Conservation (phyloP, 2,329 filamentous ascomycete genomes). For the Colletotrichum godetiae region DNA sequence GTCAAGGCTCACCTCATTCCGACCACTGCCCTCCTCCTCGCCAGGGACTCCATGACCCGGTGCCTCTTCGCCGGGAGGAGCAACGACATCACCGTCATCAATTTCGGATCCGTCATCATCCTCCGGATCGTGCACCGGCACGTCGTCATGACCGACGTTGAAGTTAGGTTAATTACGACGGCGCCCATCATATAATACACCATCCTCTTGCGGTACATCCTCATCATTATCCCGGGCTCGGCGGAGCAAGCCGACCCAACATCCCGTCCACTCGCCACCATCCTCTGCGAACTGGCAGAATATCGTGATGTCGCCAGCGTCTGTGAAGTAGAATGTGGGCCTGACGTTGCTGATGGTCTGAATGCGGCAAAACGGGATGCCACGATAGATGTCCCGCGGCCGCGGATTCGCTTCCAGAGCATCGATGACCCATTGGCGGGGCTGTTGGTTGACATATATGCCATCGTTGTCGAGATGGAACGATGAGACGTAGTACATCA, state of each 20-base stretch:
- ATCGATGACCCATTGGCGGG: neutral
- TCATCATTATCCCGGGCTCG: neutral
- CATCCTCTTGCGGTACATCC: no score
- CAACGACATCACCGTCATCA: no score
- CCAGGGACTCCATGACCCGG: no score
- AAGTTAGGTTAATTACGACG: no score
- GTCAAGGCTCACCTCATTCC: neutral
- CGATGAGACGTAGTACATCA: neutral
- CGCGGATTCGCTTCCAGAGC: neutral
- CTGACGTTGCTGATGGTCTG: neutral
- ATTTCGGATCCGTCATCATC: no score
- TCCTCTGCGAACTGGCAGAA: neutral
- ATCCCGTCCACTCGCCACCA: neutral
- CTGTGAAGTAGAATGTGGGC: neutral
- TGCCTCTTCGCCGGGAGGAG: no score
- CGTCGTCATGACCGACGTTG: no score
- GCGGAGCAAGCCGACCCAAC: neutral
- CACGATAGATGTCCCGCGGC: neutral
- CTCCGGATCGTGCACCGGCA: no score
- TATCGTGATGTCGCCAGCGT: neutral
- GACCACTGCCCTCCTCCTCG: neutral
- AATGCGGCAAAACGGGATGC: neutral
- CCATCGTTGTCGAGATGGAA: neutral
- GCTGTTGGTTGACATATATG: neutral
- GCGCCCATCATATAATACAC: no score